Evolutionary conservation across 495 filamentous ascomycete genomes (phyloP).

Genomic region (Daldinia childiae): DNA sequence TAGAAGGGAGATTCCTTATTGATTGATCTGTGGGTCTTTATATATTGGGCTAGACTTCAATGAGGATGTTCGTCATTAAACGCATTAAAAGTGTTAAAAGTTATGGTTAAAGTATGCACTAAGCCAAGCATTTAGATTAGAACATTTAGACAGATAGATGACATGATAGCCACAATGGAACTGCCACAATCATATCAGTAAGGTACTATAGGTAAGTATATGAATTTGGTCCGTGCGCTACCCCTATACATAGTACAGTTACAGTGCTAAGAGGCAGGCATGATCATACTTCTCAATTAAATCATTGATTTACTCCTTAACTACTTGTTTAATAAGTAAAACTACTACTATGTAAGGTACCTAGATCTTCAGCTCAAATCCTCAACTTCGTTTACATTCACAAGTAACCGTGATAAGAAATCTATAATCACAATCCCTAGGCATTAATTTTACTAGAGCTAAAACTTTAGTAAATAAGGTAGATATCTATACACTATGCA

Average conservation of each 20-base stretch:
- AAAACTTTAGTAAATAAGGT: not conserved
- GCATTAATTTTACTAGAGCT: not conserved
- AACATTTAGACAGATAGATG: conserved; percentile 1
- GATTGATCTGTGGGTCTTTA: conserved; percentile 35
- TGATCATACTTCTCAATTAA: not conserved
- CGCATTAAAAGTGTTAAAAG: conserved; percentile 8
- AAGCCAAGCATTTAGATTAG: conserved; percentile 19
- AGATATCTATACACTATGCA: conserved; percentile 2
- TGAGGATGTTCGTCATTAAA: conserved; percentile 36
- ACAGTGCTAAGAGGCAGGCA: no score
- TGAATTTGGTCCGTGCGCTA: conserved; percentile 21
- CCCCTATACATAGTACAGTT: no score
- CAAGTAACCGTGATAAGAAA: not conserved
- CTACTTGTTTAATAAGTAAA: not conserved
- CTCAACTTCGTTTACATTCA: not conserved
- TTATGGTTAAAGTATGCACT: conserved; percentile 15
- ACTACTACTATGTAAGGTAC: not conserved
- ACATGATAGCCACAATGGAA: conserved; percentile 29
- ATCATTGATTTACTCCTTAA: not conserved
- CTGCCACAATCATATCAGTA: conserved; percentile 25
- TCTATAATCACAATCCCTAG: not conserved
- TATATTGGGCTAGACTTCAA: conserved; percentile 33
- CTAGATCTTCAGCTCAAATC: not conserved
- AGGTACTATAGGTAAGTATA: not conserved
- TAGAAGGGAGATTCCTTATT: conserved; percentile 15